Evolutionary conservation across 2,329 filamentous ascomycete species (phyloP).

Genomic region (Cladosporium oxysporum): DNA sequence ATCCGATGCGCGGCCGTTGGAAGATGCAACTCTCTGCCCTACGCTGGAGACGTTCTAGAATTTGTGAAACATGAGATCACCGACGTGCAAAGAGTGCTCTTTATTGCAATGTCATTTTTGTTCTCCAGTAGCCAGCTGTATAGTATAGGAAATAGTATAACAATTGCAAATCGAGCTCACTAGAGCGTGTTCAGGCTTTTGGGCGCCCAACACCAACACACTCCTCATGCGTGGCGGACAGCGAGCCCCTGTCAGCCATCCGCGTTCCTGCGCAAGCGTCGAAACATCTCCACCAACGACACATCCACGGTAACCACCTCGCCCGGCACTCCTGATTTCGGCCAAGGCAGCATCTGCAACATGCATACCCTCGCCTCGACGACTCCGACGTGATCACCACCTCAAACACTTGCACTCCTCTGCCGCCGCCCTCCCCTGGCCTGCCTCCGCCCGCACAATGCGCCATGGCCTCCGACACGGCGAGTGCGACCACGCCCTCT

Average conservation of each 20-base stretch:
- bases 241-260: constrained; percentile 1
- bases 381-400: neutral
- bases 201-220: neutral
- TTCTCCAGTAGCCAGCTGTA: neutral
- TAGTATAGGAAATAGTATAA: too few species aligned
- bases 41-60: constrained; percentile 7
- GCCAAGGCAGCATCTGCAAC: neutral
- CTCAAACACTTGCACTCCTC: constrained; percentile 15
- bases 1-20: constrained; percentile 13
- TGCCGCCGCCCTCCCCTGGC: neutral
- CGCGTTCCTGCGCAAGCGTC: constrained; percentile 10
- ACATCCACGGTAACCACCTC: neutral
- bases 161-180: neutral
- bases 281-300: constrained; percentile 10
- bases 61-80: constrained; percentile 3
- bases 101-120: neutral
- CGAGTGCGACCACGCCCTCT: constrained; percentile 21
- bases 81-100: neutral
- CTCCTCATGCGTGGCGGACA: neutral
- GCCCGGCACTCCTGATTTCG: constrained; percentile 1
- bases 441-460: constrained; percentile 28
- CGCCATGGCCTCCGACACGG: constrained; percentile 33
- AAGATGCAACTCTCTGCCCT: constrained; percentile 14
- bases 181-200: neutral
- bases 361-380: constrained; percentile 13